Evolutionary conservation across 331 rosid species (phyloP).

Genomic region (Telfairia occidentalis): DNA sequence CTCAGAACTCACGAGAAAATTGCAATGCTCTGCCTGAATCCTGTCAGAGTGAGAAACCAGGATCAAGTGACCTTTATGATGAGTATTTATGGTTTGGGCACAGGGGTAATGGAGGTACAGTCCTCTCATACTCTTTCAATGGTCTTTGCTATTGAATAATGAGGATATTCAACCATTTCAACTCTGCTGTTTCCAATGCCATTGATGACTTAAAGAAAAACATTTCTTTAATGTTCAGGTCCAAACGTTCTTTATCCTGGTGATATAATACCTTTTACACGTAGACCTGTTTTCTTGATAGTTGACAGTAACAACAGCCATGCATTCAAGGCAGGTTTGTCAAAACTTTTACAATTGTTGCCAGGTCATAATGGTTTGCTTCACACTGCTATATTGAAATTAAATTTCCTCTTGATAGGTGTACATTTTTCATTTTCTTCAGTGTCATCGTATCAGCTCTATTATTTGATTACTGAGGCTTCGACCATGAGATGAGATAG

Average conservation of each 20-base stretch:
- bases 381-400: not conserved
- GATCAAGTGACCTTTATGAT: constrained; percentile 44
- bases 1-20: constrained; percentile 41
- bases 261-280: constrained; percentile 87
- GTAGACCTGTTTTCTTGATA: constrained; percentile 89
- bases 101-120: constrained; percentile 57
- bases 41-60: constrained; percentile 50
- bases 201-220: constrained; percentile 9
- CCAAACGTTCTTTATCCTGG: constrained; percentile 80
- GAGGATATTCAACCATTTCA: not conserved
- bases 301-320: constrained; percentile 94
- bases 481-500: not conserved
- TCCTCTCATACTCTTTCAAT: constrained; percentile 2
- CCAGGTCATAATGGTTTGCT: constrained; percentile 21
- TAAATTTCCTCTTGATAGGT: not conserved
- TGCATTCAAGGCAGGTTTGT: constrained; percentile 99
- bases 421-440: not conserved
- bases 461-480: not conserved
- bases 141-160: not conserved
- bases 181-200: constrained; percentile 1
- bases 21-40: constrained; percentile 39
- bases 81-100: constrained; percentile 79
- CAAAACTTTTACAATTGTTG: constrained; percentile 58
- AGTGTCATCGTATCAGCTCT: not conserved
- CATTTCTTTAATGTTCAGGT: constrained; percentile 40